phyloP scores from a whole-genome alignment of 768 basidiomycete species.

The Cystobasidium tubakii region DNA sequence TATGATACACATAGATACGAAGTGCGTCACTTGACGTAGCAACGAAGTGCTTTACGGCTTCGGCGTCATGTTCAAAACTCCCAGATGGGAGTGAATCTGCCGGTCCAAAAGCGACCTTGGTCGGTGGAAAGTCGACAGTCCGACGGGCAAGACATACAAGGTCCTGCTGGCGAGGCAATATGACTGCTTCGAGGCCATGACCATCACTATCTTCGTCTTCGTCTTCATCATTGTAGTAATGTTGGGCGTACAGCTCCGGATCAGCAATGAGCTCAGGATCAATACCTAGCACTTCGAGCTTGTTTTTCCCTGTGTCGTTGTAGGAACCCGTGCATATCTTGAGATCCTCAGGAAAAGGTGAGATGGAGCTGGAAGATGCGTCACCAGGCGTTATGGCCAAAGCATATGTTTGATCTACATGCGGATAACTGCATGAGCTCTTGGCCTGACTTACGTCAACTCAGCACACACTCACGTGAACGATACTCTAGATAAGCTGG shows the following conservation, averaged over 20 bases:
- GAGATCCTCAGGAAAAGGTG: background rate
- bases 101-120: background rate
- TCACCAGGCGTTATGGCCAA: background rate
- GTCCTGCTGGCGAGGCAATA: background rate
- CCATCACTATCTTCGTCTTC: background rate
- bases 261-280: background rate
- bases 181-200: background rate
- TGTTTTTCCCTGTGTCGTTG: background rate
- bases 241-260: background rate
- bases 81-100: background rate
- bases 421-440: background rate
- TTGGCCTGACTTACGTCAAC: background rate
- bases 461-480: background rate
- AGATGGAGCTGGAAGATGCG: background rate
- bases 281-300: background rate
- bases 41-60: background rate
- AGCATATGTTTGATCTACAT: background rate
- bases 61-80: background rate
- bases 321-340: background rate
- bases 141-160: background rate
- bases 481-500: background rate
- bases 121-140: background rate
- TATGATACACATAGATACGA: background rate
- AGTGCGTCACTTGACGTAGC: constrained; percentile 3
- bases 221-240: background rate